A percentile compares a stretch with the other conserved stretches of the same genome.
Evolutionary conservation across 2,329 filamentous ascomycete genomes (phyloP).

Genomic region (Ophiostoma novo-ulmi): DNA sequence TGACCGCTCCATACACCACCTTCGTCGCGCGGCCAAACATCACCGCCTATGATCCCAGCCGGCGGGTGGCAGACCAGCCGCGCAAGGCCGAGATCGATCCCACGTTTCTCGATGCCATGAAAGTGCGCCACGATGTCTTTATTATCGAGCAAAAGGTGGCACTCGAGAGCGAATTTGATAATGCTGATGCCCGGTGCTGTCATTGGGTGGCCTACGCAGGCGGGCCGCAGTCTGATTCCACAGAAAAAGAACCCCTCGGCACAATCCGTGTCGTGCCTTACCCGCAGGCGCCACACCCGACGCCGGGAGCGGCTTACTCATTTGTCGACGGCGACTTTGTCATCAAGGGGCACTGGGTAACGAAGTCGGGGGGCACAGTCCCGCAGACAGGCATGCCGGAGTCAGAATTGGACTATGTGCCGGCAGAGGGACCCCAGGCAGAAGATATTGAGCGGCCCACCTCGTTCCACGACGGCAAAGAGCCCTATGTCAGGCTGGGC

Average conservation of each 20-base stretch:
- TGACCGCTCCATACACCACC: slow-evolving; percentile 11
- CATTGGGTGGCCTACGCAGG: slow-evolving; percentile 82
- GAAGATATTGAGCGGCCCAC: slow-evolving; percentile 42
- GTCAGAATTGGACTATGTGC: slow-evolving; percentile 25
- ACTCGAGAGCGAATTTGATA: slow-evolving; percentile 69
- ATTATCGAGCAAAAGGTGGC: slow-evolving; percentile 55
- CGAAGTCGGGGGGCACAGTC: slow-evolving; percentile 29
- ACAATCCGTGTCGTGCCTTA: slow-evolving; percentile 78
- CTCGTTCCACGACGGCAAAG: slow-evolving; percentile 53
- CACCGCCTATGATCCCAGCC: slow-evolving; percentile 38
- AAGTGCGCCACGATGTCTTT: slow-evolving; percentile 56
- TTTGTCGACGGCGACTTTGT: slow-evolving; percentile 39
- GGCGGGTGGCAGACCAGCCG: slow-evolving; percentile 32
- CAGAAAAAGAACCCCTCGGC: slow-evolving; percentile 46
- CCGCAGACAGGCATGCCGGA: slow-evolving; percentile 22
- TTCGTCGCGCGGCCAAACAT: slow-evolving; percentile 21
- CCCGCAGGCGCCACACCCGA: slow-evolving; percentile 63
- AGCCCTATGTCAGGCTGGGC: slow-evolving; percentile 79
- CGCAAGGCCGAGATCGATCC: slow-evolving; percentile 47
- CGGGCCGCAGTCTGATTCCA: slow-evolving; percentile 19
- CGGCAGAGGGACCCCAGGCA: slow-evolving; percentile 26
- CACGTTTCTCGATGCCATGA: slow-evolving; percentile 60
- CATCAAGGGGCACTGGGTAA: slow-evolving; percentile 25
- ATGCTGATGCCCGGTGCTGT: slow-evolving; percentile 71
- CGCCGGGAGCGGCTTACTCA: slow-evolving; percentile 44